Base-by-base conservation (phyloP, 192 early-diverging fungal genomes). In the Mortierella antarctica region DNA sequence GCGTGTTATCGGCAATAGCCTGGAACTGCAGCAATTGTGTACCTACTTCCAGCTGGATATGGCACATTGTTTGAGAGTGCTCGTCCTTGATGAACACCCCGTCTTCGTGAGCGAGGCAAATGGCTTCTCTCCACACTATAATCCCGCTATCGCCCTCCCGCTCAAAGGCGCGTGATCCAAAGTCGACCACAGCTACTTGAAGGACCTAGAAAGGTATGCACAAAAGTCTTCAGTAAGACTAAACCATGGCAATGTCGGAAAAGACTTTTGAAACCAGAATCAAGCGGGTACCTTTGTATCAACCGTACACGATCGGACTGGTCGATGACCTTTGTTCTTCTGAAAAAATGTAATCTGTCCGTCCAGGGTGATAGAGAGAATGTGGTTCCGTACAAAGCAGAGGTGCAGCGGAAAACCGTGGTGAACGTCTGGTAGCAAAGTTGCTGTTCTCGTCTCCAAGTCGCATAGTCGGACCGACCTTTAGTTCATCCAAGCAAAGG, bases 61-160 rank as follows among this genome's bases (percentile, higher is more conserved):
- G 46, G 21, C 67, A 70, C 5, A 78, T 42, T 0, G 41, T 60
- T 1, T 45, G 17, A 5, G 67, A 69, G 46, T 70, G 46, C 50
- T 78, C 74, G 18, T 78, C 74, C 57, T 65, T 57, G 55, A 78
- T 51, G 12, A 78, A 60, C 21, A 78, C 62, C 0, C 67, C 67
- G 15, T 60, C 67, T 39, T 70, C 67, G 15, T 70, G 65, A 17
- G 60, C 74, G 8, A 78, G 55, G 17, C 74, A 78, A n/a, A 65
- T 40, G 2, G 40, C 74, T 70, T 65, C 67, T 15, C 40, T 59
- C 74, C 74, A 70, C 20, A 49, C 12, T 6, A 64, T 5, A 4
- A 9, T 14, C 17, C 9, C n/a, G 6, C 61, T 48, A 14, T 55
- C 49, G 2, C 14, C 44, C 7, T 57, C 55, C 7, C 59, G 73